phyloP scores from a whole-genome alignment of 768 basidiomycete genomes.

The Rhizopogon roseolus region DNA sequence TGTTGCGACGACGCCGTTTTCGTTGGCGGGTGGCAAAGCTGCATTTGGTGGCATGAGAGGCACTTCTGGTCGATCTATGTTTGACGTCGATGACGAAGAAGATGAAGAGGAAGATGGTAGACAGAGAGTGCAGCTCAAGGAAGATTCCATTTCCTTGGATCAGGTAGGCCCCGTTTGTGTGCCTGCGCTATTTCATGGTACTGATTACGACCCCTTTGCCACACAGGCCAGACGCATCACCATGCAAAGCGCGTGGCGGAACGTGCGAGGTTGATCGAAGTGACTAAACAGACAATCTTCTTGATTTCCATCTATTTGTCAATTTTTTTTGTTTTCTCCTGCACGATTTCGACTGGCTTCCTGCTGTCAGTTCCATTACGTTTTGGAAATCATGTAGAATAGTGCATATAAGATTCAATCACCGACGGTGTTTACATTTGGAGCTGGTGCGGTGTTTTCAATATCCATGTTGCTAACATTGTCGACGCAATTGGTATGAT shows the following conservation, averaged over 20 bases:
- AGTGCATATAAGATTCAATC: slow-evolving; percentile 4
- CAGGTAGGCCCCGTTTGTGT: slow-evolving; percentile 52
- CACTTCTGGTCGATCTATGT: slow-evolving; percentile 27
- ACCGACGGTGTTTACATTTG: background rate
- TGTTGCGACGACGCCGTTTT: slow-evolving; percentile 76
- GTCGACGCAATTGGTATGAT: background rate
- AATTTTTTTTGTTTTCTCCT: background rate
- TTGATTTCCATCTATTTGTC: background rate
- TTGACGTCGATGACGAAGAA: slow-evolving; percentile 70
- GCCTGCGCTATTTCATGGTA: slow-evolving; percentile 4
- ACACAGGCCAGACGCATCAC: slow-evolving; percentile 75
- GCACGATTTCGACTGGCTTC: background rate
- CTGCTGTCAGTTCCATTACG: background rate
- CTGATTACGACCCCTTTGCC: background rate
- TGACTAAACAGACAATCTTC: background rate
- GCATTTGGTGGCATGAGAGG: slow-evolving; percentile 78
- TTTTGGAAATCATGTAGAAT: slow-evolving; percentile 11
- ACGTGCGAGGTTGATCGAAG: slow-evolving; percentile 45
- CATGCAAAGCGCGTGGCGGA: slow-evolving; percentile 88
- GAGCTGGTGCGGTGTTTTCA: background rate
- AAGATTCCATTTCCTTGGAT: slow-evolving; percentile 87
- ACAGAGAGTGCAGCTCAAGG: slow-evolving; percentile 72
- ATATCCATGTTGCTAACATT: background rate
- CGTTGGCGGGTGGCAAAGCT: slow-evolving; percentile 72
- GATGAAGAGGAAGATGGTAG: slow-evolving; percentile 63